phyloP scores from a whole-genome alignment of 805 yeast genomes.

The Ogataea methanolica region DNA sequence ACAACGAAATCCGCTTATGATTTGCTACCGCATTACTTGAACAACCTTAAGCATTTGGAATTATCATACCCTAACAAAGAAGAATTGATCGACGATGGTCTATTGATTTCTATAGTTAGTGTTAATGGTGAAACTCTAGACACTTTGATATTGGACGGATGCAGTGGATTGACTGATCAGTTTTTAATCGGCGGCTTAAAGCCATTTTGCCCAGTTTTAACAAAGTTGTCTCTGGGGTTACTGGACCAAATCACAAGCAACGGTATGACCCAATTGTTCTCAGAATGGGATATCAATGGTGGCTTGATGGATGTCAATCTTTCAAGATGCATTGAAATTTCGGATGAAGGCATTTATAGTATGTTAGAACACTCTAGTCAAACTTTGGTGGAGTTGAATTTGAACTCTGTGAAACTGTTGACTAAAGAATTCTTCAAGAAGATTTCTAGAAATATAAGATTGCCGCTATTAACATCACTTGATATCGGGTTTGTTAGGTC shows the following conservation, averaged over 20 bases:
- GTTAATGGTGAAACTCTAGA: constrained; percentile 58
- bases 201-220: constrained; percentile 52
- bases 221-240: constrained; percentile 51
- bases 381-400: constrained; percentile 62
- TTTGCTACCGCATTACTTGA: constrained; percentile 59
- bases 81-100: constrained; percentile 63
- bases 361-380: constrained; percentile 57
- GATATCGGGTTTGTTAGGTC: constrained; percentile 80
- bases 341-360: constrained; percentile 57
- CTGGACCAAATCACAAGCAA: constrained; percentile 67
- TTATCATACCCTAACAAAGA: constrained; percentile 65
- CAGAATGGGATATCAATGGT: constrained; percentile 48
- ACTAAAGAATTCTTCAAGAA: constrained; percentile 46
- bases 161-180: constrained; percentile 65
- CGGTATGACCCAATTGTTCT: constrained; percentile 57
- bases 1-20: constrained; percentile 53
- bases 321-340: constrained; percentile 60
- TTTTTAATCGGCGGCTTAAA: constrained; percentile 52
- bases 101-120: constrained; percentile 55
- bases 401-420: constrained; percentile 68
- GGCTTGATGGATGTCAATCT: constrained; percentile 61
- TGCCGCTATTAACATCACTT: constrained; percentile 60
- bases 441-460: constrained; percentile 36
- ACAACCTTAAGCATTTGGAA: constrained; percentile 52
- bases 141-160: constrained; percentile 64